Evolutionary conservation across 768 basidiomycete species (phyloP).

Genomic region (Auriculariales sp.): DNA sequence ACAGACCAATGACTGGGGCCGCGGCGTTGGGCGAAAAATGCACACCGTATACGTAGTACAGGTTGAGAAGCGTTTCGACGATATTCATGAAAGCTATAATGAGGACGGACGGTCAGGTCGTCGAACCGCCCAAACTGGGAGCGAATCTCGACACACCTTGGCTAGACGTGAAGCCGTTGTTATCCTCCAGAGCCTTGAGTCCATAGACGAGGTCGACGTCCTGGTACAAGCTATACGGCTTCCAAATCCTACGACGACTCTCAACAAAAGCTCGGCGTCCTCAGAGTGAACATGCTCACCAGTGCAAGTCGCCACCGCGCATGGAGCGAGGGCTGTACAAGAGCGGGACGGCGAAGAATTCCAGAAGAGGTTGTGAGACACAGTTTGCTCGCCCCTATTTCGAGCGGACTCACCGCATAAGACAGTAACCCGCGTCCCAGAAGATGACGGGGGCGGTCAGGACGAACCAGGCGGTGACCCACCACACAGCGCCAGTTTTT

Average conservation of each 20-base stretch:
- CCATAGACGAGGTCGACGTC: constrained; percentile 68
- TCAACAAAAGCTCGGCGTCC: too few species aligned
- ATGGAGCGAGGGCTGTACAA: constrained; percentile 62
- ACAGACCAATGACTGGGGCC: constrained; percentile 64
- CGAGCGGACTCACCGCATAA: constrained; percentile 43
- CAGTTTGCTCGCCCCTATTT: too few species aligned
- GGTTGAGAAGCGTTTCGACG: constrained; percentile 61
- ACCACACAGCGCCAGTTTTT: constrained; percentile 4
- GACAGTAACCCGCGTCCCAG: constrained; percentile 76
- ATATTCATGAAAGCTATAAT: constrained; percentile 59
- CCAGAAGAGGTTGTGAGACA: not conserved
- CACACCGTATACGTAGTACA: constrained; percentile 61
- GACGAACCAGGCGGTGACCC: constrained; percentile 40
- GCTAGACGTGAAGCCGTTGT: constrained; percentile 73
- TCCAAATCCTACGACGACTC: too few species aligned
- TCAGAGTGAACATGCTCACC: too few species aligned
- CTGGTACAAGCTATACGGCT: constrained; percentile 67
- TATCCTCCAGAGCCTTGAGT: constrained; percentile 39
- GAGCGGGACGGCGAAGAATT: not conserved
- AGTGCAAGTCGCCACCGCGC: constrained; percentile 76
- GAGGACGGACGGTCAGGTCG: not conserved
- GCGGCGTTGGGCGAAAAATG: constrained; percentile 45
- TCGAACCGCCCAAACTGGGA: not conserved
- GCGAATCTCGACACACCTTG: constrained; percentile 41
- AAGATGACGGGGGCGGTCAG: constrained; percentile 46